These are phyloP conservation scores for Spergularia marina DNA, from an alignment of 148 eudicot genomes.

Conservation along the genomic window DNA sequence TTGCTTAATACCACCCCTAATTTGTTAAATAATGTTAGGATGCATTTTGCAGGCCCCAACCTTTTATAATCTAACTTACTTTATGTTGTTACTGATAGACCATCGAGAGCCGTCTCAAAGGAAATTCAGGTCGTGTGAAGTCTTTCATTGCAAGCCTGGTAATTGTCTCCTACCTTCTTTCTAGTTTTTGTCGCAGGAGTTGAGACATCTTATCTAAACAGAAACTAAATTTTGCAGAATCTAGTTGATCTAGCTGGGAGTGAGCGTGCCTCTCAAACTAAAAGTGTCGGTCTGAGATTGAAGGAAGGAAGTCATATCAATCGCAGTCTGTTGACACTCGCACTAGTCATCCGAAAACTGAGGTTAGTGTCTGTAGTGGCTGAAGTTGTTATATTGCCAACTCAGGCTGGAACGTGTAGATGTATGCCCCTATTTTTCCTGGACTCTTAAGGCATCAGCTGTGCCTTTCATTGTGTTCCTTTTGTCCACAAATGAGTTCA, in stretches of 20 bases:
- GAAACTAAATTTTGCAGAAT: conserved; percentile 46
- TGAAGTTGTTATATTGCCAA: background rate
- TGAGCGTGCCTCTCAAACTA: conserved; percentile 90
- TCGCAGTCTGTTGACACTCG: conserved; percentile 84
- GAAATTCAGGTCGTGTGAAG: conserved; percentile 67
- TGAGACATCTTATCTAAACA: background rate
- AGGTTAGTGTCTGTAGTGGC: conserved; percentile 44
- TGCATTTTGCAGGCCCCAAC: background rate
- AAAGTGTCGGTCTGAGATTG: conserved; percentile 71
- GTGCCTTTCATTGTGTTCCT: background rate
- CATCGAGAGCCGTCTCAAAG: conserved; percentile 71
- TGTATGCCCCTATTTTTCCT: too few relatives aligned
- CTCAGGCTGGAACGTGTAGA: background rate
- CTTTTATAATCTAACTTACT: conserved; percentile 1
- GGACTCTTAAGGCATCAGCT: background rate
- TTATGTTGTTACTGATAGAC: conserved; percentile 36
- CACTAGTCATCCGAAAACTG: conserved; percentile 88
- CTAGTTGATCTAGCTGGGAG: conserved; percentile 99
- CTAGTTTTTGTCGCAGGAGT: conserved; percentile 8
- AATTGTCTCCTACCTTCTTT: conserved; percentile 27
- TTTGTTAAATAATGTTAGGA: background rate
- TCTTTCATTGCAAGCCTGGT: conserved; percentile 92
- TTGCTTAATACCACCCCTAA: background rate
- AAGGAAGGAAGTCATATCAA: conserved; percentile 98
- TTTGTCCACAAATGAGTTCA: background rate